Evolutionary conservation across 257 asterid species (phyloP).

Genomic region (Asclepias syriaca): DNA sequence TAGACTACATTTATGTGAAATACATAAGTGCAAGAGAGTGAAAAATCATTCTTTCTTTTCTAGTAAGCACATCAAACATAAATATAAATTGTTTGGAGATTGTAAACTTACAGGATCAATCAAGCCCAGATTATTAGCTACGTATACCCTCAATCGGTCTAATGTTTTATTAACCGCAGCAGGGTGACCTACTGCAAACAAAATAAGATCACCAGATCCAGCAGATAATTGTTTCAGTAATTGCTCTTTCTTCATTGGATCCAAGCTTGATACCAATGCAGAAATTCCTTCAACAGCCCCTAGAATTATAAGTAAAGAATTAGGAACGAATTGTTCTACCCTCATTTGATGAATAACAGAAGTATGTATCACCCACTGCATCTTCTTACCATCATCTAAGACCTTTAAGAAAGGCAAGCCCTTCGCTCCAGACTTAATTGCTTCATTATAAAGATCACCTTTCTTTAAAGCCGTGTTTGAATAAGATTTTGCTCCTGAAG

Average conservation of each 20-base stretch:
- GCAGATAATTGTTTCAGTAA: constrained; percentile 57
- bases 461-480: constrained; percentile 90
- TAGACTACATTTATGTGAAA: constrained; percentile 46
- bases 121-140: constrained; percentile 74
- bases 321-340: not conserved
- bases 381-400: constrained; percentile 59
- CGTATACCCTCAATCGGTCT: constrained; percentile 63
- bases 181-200: constrained; percentile 86
- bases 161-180: constrained; percentile 68
- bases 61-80: not conserved
- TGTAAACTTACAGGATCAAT: constrained; percentile 64
- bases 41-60: constrained; percentile 9
- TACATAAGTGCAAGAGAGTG: constrained; percentile 19
- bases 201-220: constrained; percentile 71
- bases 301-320: constrained; percentile 26
- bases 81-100: not conserved
- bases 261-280: constrained; percentile 68
- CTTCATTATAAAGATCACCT: constrained; percentile 82
- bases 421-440: constrained; percentile 87
- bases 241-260: constrained; percentile 35
- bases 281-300: constrained; percentile 90
- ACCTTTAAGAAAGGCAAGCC: constrained; percentile 94
- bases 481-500: constrained; percentile 69
- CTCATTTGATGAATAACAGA: not conserved
- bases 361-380: constrained; percentile 3